These are phyloP conservation scores for Populus pruinosa DNA, from an alignment of 345 rosid species.

Conservation along the genomic window DNA sequence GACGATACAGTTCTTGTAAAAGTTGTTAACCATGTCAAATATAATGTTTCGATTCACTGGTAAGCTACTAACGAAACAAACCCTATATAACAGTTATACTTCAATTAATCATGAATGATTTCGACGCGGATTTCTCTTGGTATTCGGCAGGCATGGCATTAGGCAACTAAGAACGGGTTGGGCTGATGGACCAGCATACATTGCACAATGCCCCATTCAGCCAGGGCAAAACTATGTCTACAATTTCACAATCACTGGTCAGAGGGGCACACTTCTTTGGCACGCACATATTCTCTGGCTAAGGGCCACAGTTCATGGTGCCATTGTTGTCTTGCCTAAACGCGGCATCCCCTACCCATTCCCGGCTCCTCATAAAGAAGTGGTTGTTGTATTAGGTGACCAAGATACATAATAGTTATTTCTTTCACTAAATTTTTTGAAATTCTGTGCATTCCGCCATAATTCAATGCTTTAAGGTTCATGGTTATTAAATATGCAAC, in stretches of 20 bases:
- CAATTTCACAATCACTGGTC: slow-evolving; percentile 56
- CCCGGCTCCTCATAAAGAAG: slow-evolving; percentile 52
- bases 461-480: not conserved
- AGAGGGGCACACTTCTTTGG: slow-evolving; percentile 72
- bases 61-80: slow-evolving; percentile 8
- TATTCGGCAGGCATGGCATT: slow-evolving; percentile 61
- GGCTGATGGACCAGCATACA: slow-evolving; percentile 82
- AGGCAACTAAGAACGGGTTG: slow-evolving; percentile 73
- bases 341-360: slow-evolving; percentile 63
- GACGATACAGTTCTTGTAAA: slow-evolving; percentile 52
- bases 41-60: slow-evolving; percentile 69
- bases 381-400: slow-evolving; percentile 49
- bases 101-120: not conserved
- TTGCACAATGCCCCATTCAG: slow-evolving; percentile 75
- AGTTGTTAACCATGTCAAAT: slow-evolving; percentile 54
- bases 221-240: slow-evolving; percentile 54
- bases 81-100: not conserved
- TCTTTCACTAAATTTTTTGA: not conserved
- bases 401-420: not conserved
- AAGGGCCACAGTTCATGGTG: slow-evolving; percentile 63
- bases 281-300: slow-evolving; percentile 76
- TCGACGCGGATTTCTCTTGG: not conserved
- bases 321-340: slow-evolving; percentile 62
- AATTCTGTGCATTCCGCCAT: not conserved
- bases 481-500: not conserved